Percentiles rank a stretch among this genome's conserved stretches.
Conservation (phyloP, 1,139 yeast species). For the Yamadazyma sp. region DNA sequence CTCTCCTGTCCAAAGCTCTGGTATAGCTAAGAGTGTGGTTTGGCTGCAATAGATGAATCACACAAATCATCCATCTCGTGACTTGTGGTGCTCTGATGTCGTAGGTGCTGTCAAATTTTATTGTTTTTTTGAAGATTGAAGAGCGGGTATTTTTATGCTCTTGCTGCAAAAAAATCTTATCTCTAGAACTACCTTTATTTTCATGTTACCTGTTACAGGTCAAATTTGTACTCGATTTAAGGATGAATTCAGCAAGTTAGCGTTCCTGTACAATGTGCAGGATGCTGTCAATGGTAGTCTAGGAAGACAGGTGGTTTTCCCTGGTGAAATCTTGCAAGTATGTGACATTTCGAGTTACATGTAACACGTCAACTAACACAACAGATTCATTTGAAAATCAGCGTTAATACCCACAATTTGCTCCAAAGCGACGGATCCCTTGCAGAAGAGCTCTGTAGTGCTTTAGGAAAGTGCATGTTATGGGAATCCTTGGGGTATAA, state of each 20-base stretch:
- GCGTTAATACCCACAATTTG: neutral
- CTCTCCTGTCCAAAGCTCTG: too few species aligned
- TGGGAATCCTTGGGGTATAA: neutral
- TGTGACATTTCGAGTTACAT: neutral
- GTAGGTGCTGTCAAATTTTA: too few species aligned
- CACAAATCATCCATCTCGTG: too few species aligned
- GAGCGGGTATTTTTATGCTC: too few species aligned
- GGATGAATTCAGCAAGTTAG: neutral
- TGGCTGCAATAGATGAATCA: too few species aligned
- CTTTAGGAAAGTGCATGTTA: neutral
- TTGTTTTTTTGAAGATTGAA: too few species aligned
- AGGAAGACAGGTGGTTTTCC: neutral
- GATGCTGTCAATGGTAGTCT: neutral
- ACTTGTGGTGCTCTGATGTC: too few species aligned
- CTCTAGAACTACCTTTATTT: neutral
- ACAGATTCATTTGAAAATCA: neutral
- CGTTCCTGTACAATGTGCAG: neutral
- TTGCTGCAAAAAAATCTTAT: neutral
- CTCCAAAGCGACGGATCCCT: neutral
- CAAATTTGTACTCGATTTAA: neutral
- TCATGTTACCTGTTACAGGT: neutral
- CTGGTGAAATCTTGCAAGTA: conserved; percentile 1
- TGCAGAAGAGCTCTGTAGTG: neutral
- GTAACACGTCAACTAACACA: neutral
- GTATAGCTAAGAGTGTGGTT: too few species aligned